Percentiles rank a stretch among this genome's conserved stretches.
Evolutionary conservation across 306 rosid genomes (phyloP).

Genomic region (Abrus precatorius): DNA sequence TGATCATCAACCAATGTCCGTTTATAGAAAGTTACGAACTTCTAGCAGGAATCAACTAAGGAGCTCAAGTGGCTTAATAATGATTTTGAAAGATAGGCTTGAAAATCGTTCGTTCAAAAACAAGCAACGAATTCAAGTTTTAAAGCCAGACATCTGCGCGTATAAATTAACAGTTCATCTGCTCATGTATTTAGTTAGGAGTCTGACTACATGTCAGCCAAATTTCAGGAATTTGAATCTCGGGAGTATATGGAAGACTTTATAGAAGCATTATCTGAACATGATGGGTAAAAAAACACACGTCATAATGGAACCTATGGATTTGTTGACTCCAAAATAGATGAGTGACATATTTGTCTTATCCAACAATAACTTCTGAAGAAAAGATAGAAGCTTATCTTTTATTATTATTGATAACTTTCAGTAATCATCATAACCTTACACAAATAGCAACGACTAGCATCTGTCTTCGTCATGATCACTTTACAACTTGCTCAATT

Average conservation of each 20-base stretch:
- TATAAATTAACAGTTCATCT: not conserved
- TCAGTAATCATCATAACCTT: not conserved
- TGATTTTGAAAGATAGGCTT: not conserved
- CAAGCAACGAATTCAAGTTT: too few species aligned
- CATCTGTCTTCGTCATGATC: slow-evolving; percentile 8
- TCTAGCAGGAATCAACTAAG: not conserved
- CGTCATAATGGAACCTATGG: not conserved
- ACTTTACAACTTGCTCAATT: slow-evolving; percentile 49
- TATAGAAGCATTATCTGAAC: not conserved
- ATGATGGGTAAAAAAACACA: too few species aligned
- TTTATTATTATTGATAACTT: not conserved
- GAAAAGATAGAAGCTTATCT: not conserved
- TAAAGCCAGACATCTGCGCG: not conserved
- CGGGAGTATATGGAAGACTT: not conserved
- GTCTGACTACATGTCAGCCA: not conserved
- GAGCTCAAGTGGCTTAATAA: not conserved
- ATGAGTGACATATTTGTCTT: not conserved
- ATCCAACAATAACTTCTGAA: not conserved
- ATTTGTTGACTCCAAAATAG: slow-evolving; percentile 13
- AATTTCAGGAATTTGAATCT: slow-evolving; percentile 8
- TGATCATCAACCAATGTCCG: not conserved
- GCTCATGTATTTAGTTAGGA: too few species aligned
- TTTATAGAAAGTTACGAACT: not conserved
- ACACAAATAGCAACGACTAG: slow-evolving; percentile 15
- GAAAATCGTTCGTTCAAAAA: too few species aligned